These are phyloP conservation scores for Echites panduratus DNA, from an alignment of 257 asterid genomes.

Conservation along the genomic window DNA sequence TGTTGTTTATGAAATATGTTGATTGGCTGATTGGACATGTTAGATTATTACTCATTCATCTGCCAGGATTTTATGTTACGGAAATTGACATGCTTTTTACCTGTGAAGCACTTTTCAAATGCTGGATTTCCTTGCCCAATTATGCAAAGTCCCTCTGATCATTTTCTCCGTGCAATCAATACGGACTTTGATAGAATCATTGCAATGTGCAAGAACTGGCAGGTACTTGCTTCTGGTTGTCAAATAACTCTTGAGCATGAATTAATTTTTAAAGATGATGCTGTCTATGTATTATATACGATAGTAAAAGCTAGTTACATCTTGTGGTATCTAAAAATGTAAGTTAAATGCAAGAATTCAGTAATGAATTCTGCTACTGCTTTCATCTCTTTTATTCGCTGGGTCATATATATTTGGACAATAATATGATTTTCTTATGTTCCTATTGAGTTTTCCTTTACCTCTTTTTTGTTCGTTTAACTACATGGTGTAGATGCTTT, in stretches of 20 bases:
- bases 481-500: conserved; percentile 11
- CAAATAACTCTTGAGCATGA: conserved; percentile 3
- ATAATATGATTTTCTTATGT: neutral
- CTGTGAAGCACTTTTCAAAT: conserved; percentile 90
- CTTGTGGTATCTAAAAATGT: neutral
- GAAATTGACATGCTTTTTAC: conserved; percentile 17
- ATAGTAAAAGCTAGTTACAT: neutral
- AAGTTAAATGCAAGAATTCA: neutral
- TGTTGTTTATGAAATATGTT: neutral
- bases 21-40: neutral
- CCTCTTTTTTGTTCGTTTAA: conserved; percentile 1
- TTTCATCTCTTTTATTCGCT: neutral
- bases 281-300: neutral
- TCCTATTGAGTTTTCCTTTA: neutral
- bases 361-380: neutral
- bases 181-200: conserved; percentile 96
- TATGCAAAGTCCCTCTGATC: conserved; percentile 99
- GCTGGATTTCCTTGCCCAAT: conserved; percentile 99
- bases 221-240: conserved; percentile 41
- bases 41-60: neutral
- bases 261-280: neutral
- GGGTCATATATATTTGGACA: neutral
- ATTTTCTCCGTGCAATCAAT: conserved; percentile 95
- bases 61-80: conserved; percentile 1
- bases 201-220: conserved; percentile 99